Conservation (phyloP, 192 early-diverging fungal species). For the Rhizophagus prolifer region DNA sequence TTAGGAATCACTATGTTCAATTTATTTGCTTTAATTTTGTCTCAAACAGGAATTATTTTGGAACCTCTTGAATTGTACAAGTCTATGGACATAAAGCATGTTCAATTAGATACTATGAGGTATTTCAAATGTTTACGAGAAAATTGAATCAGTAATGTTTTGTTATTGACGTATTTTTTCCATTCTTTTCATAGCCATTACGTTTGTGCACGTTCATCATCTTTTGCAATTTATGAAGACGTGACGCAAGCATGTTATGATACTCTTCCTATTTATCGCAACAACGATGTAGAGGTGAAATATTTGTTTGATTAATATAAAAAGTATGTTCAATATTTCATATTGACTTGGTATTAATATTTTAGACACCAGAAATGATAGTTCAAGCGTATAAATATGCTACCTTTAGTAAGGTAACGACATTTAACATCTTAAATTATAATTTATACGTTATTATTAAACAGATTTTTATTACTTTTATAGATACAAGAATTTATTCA, state of each 20-base stretch:
- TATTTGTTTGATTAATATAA: neutral
- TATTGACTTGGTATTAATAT: neutral
- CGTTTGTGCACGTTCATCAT: constrained; percentile 59
- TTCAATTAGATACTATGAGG: constrained; percentile 88
- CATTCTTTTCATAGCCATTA: constrained; percentile 52
- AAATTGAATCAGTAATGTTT: constrained; percentile 38
- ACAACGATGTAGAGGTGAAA: constrained; percentile 13
- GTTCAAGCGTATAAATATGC: constrained; percentile 79
- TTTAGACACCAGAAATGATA: constrained; percentile 79
- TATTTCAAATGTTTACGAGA: constrained; percentile 39
- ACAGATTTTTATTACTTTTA: neutral
- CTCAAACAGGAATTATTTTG: constrained; percentile 52
- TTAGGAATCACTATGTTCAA: neutral
- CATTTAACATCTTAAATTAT: neutral
- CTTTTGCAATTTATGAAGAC: constrained; percentile 49
- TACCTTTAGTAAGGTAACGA: constrained; percentile 79
- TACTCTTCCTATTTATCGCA: constrained; percentile 49
- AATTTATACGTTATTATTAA: neutral
- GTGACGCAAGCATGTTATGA: constrained; percentile 57
- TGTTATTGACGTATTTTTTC: constrained; percentile 3
- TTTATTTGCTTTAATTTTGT: neutral
- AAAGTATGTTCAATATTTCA: neutral
- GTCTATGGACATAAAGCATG: constrained; percentile 84
- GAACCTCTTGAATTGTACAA: constrained; percentile 62
- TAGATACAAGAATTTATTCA: constrained; percentile 85